Conservation (phyloP, 257 asterid genomes). For the Haberlea rhodopensis region DNA sequence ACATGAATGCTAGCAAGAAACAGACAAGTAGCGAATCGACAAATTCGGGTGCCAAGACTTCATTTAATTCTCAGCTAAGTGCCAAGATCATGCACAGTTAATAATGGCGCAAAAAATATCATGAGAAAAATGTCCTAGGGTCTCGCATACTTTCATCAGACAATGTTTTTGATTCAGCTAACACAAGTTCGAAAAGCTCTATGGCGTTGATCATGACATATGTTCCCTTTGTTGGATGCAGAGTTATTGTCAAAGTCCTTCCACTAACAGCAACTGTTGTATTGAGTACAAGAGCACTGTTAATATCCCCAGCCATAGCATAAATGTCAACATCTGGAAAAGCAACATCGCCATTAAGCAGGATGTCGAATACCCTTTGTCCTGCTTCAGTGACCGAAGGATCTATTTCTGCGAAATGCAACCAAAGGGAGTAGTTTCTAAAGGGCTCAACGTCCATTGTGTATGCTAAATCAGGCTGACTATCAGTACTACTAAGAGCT, state of each 20-base stretch:
- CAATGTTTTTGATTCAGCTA: constrained; percentile 81
- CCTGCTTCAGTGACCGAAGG: constrained; percentile 60
- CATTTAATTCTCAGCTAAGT: no score
- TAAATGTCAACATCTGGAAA: constrained; percentile 65
- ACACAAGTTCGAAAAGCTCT: constrained; percentile 77
- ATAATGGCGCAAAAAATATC: constrained; percentile 21
- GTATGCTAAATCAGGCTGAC: constrained; percentile 58
- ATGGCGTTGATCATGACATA: constrained; percentile 71
- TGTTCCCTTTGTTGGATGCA: constrained; percentile 66
- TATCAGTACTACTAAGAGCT: constrained; percentile 59
- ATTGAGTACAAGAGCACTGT: constrained; percentile 77
- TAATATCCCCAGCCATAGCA: constrained; percentile 58
- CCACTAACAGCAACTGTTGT: constrained; percentile 73
- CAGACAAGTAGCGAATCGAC: no score
- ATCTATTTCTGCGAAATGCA: constrained; percentile 94
- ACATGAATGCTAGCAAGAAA: no score
- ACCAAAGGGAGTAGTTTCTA: constrained; percentile 82
- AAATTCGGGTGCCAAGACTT: no score
- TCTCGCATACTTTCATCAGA: constrained; percentile 65
- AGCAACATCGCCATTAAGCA: constrained; percentile 61
- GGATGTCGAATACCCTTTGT: constrained; percentile 74
- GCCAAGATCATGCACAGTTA: constrained; percentile 2
- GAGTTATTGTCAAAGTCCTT: constrained; percentile 70
- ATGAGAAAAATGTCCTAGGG: constrained; percentile 15
- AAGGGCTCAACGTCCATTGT: constrained; percentile 82